Evolutionary conservation across 2,329 filamentous ascomycete species (phyloP).

Genomic region (Aspergillus fructus): DNA sequence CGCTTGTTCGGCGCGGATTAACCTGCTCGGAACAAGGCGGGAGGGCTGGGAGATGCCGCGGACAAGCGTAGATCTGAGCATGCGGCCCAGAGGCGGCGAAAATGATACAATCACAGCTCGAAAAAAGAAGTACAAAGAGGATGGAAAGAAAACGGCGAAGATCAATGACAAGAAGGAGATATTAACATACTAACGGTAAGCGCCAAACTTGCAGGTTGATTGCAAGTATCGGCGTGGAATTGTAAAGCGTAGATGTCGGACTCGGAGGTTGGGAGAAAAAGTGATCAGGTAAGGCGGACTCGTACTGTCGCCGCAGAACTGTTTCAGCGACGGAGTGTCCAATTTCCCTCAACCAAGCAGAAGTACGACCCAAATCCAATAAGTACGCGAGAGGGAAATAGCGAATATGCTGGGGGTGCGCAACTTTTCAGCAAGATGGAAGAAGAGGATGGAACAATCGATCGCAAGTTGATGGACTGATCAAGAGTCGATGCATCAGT

Average conservation of each 20-base stretch:
- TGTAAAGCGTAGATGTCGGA: neutral
- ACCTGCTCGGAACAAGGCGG: conserved; percentile 25
- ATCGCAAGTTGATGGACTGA: conserved; percentile 6
- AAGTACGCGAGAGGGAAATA: neutral
- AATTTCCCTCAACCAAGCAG: neutral
- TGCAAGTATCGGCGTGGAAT: neutral
- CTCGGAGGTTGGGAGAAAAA: conserved; percentile 8
- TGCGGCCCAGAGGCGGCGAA: conserved; percentile 21
- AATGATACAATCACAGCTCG: conserved; percentile 10
- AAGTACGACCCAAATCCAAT: neutral
- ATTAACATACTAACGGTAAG: neutral
- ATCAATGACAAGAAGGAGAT: neutral
- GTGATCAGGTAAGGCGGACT: conserved; percentile 3
- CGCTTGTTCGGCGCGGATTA: conserved; percentile 42
- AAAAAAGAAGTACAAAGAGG: conserved; percentile 12
- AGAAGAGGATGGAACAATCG: conserved; percentile 1
- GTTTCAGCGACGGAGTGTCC: neutral
- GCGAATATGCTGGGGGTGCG: neutral
- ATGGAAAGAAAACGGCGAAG: neutral
- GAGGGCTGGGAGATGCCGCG: conserved; percentile 35
- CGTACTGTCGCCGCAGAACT: conserved; percentile 1
- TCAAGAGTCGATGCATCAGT: conserved; percentile 14
- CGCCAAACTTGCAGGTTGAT: neutral
- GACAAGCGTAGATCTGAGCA: conserved; percentile 38
- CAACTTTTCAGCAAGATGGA: neutral